Evolutionary conservation across 352 stramenopile genomes (phyloP), one percentile per base, ranked within the genome.

Genomic region (Phytophthora crassamura): DNA sequence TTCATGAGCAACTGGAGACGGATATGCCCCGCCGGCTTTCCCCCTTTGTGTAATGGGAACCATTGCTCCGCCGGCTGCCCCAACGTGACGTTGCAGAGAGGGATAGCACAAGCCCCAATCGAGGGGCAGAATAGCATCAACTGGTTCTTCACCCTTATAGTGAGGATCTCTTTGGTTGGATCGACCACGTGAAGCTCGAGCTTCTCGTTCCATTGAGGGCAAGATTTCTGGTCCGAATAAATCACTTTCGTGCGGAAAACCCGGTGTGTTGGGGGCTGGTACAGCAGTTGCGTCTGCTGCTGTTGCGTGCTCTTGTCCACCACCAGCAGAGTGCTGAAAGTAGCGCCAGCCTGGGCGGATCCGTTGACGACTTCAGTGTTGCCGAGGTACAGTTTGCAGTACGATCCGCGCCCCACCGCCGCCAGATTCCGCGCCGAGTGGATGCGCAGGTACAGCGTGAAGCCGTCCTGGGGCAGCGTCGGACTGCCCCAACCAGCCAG

Each of bases 201-300:
- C 72, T 91, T 91, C 46, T 91, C 74, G 59, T 91, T 89, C 82
- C 82, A 91, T 36, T 89, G 56, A 9, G 82, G 78, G 38, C 74
- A 67, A 9, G 69, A 73, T n/a, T 69, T 77, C 42, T 73, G 43
- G 41, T 68, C 59, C 18, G 75, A 73, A 32, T 70, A 75, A 15
- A 75, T 49, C 16, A 88, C 69, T 59, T 85, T 86, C 12, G 82
- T 91, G 40, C 77, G 76, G 66, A 88, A 91, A 22, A 75, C 68
- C 20, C 76, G 77, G 50, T 88, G 80, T 5, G 74, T 72, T 3
- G 53, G 39, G 2, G 42, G 12, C 22, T 63, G 35, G 18, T 43
- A 3, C 10, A 65, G 32, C 2, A 55, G 42, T 34, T 59, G 51
- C 4, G 5, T 15, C 7, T 56, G 46, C 18, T 15, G 42, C 22